Conservation (phyloP, 805 yeast species). For the Kuraishia borneana region DNA sequence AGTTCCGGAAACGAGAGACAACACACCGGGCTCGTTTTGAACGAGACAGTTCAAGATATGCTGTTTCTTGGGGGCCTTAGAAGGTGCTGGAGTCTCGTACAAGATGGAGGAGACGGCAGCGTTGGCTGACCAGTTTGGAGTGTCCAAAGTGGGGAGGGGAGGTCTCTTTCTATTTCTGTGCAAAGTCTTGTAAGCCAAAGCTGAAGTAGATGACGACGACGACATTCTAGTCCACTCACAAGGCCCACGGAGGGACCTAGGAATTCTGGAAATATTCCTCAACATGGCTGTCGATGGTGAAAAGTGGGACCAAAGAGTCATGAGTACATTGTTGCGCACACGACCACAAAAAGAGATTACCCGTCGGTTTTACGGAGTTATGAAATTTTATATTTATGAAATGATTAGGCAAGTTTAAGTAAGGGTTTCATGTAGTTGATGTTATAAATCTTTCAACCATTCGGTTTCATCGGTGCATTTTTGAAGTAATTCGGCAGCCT, state of each 20-base stretch:
- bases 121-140: conserved; percentile 93
- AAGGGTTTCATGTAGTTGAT: too few relatives aligned
- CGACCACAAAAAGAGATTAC: too few relatives aligned
- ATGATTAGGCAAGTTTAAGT: too few relatives aligned
- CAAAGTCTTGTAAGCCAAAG: conserved; percentile 85
- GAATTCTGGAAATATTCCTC: not conserved
- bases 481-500: not conserved
- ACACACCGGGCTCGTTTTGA: conserved; percentile 97
- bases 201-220: conserved; percentile 69
- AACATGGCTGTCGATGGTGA: not conserved
- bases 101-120: conserved; percentile 93
- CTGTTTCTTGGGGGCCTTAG: conserved; percentile 54
- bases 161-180: conserved; percentile 84
- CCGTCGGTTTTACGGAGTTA: too few relatives aligned
- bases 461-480: conserved; percentile 1
- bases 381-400: too few relatives aligned
- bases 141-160: conserved; percentile 82
- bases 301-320: not conserved
- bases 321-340: too few relatives aligned
- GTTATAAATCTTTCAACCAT: conserved; percentile 1
- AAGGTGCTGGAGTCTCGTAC: conserved; percentile 76
- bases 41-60: conserved; percentile 95
- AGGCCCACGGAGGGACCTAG: too few relatives aligned
- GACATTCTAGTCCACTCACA: conserved; percentile 2
- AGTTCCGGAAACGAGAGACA: conserved; percentile 87